Evolutionary conservation across 2,329 filamentous ascomycete species (phyloP).

Genomic region (Ophiostoma novo-ulmi): DNA sequence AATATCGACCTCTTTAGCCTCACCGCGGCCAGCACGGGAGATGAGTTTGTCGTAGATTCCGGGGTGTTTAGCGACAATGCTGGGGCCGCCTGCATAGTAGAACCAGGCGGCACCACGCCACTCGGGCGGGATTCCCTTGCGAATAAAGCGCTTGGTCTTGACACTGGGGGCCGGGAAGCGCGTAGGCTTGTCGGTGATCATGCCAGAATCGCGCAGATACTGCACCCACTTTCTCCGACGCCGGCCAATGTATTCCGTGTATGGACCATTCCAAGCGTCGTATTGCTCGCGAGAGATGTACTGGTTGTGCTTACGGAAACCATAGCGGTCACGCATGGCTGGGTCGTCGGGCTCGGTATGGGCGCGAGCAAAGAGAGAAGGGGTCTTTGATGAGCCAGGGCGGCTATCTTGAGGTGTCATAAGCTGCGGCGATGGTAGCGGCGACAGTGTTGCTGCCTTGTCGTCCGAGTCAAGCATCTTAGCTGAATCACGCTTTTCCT

Average conservation of each 20-base stretch:
- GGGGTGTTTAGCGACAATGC: conserved; percentile 67
- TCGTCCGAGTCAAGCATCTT: conserved; percentile 41
- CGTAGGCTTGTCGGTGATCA: conserved; percentile 66
- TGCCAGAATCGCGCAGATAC: conserved; percentile 68
- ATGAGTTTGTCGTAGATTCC: conserved; percentile 72
- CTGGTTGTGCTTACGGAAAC: conserved; percentile 83
- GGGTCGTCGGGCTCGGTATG: conserved; percentile 45
- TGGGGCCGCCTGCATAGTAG: conserved; percentile 85
- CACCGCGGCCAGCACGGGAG: conserved; percentile 39
- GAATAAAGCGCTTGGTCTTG: conserved; percentile 83
- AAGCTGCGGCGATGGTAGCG: conserved; percentile 13
- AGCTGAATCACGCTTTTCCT: conserved; percentile 48
- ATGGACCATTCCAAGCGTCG: conserved; percentile 72
- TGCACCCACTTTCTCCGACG: conserved; percentile 76
- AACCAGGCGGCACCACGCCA: conserved; percentile 97
- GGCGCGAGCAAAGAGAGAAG: conserved; percentile 28
- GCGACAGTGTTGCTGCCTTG: conserved; percentile 4
- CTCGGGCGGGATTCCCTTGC: conserved; percentile 89
- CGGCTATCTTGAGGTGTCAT: conserved; percentile 21
- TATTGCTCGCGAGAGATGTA: conserved; percentile 73
- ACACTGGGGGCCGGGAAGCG: conserved; percentile 74
- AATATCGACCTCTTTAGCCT: conserved; percentile 65
- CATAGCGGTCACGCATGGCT: conserved; percentile 69
- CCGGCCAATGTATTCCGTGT: conserved; percentile 68
- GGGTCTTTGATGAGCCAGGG: conserved; percentile 21